phyloP scores from a whole-genome alignment of 2,329 filamentous ascomycete species.

The Ophiostoma ulmi region DNA sequence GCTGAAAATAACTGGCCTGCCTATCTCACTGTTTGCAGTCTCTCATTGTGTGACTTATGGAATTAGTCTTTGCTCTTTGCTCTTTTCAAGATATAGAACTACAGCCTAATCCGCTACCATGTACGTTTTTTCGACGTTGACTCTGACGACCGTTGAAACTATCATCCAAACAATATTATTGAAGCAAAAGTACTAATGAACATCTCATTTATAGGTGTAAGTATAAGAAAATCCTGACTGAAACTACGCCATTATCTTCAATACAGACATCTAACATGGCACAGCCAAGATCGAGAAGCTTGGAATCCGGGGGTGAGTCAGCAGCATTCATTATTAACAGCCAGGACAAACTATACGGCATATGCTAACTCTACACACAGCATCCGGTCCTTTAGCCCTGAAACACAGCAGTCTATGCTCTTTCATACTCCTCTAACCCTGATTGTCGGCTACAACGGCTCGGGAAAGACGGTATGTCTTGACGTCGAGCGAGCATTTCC shows the following conservation, averaged over 20 bases:
- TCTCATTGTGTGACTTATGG: neutral
- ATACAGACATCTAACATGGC: neutral
- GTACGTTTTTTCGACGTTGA: neutral
- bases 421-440: constrained; percentile 90
- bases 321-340: neutral
- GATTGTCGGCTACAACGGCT: constrained; percentile 96
- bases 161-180: neutral
- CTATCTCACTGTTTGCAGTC: no score
- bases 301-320: constrained; percentile 28
- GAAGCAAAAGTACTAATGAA: neutral
- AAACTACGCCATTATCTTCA: neutral
- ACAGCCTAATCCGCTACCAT: neutral
- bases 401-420: constrained; percentile 67
- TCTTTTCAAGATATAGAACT: neutral
- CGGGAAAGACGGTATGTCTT: constrained; percentile 67
- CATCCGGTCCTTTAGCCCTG: constrained; percentile 76
- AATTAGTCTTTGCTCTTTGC: neutral
- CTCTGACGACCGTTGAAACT: neutral
- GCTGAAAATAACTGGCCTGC: neutral
- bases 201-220: neutral
- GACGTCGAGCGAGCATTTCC: neutral
- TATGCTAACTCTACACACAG: constrained; percentile 18
- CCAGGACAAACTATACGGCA: neutral
- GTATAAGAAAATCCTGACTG: neutral
- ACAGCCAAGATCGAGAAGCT: constrained; percentile 31